These are phyloP conservation scores for Ophiocordyceps polyrhachis-furcata DNA, from an alignment of 2,329 filamentous ascomycete species.

Conservation along the genomic window DNA sequence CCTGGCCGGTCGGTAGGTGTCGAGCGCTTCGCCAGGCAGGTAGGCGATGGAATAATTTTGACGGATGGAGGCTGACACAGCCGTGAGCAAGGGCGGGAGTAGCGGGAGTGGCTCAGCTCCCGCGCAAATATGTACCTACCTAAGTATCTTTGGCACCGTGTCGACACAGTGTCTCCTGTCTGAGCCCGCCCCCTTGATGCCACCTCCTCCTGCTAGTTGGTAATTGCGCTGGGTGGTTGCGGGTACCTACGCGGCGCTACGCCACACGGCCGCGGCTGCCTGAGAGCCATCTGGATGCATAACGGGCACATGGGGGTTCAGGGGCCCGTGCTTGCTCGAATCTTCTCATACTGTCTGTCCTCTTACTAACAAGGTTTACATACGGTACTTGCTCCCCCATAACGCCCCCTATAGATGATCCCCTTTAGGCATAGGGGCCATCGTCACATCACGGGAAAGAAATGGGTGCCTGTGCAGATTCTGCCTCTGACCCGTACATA, in stretches of 20 bases:
- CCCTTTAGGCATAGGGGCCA: no score
- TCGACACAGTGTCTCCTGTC: not conserved
- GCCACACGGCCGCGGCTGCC: not conserved
- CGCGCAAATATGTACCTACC: not conserved
- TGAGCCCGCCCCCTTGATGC: no score
- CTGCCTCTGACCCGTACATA: not conserved
- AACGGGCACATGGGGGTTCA: no score
- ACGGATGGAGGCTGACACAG: not conserved
- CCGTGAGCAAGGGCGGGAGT: not conserved
- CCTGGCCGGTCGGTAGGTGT: not conserved
- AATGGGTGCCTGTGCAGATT: not conserved
- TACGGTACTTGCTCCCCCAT: no score
- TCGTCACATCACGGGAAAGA: not conserved
- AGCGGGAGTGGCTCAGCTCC: not conserved
- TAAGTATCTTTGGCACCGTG: not conserved
- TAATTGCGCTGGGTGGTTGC: not conserved
- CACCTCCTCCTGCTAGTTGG: not conserved
- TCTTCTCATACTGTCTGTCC: not conserved
- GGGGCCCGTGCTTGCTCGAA: not conserved
- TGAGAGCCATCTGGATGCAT: not conserved
- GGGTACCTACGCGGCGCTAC: not conserved
- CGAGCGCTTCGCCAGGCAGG: not conserved
- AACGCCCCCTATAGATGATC: no score
- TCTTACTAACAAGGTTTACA: not conserved
- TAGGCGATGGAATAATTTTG: not conserved